Evolutionary conservation across 2,329 filamentous ascomycete species (phyloP).

Genomic region (Ploettnerulaceae sp.): DNA sequence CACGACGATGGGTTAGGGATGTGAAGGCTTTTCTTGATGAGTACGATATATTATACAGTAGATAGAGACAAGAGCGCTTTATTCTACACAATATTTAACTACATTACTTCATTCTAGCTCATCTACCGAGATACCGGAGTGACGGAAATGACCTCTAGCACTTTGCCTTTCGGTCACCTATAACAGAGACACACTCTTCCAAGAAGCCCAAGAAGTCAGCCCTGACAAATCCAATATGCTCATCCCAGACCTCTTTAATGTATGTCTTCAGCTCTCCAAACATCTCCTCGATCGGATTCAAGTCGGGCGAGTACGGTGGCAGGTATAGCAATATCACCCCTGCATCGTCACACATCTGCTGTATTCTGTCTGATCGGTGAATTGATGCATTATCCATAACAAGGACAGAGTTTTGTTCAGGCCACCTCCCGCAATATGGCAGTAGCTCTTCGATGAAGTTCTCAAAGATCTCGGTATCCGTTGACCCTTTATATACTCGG

Average conservation of each 20-base stretch:
- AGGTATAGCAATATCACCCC: slow-evolving; percentile 25
- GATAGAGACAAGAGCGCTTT: slow-evolving; percentile 3
- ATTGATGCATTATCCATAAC: slow-evolving; percentile 37
- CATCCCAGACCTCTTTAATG: slow-evolving; percentile 25
- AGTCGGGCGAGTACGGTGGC: slow-evolving; percentile 22
- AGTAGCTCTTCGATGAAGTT: slow-evolving; percentile 35
- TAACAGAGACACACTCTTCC: slow-evolving; percentile 23
- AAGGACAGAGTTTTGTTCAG: slow-evolving; percentile 35
- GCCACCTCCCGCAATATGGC: slow-evolving; percentile 32
- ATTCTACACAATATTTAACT: slow-evolving; percentile 1
- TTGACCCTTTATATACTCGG: slow-evolving; percentile 31
- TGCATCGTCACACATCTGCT: slow-evolving; percentile 28
- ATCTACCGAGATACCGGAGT: slow-evolving; percentile 18
- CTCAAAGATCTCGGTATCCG: slow-evolving; percentile 30
- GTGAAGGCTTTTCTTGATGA: no score
- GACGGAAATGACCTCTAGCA: slow-evolving; percentile 25
- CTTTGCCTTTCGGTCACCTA: slow-evolving; percentile 20
- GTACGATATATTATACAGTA: slow-evolving; percentile 19
- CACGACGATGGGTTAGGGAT: slow-evolving; percentile 33
- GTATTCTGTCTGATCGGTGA: slow-evolving; percentile 30
- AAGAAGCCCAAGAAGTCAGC: slow-evolving; percentile 24
- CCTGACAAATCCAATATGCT: slow-evolving; percentile 11
- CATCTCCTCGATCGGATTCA: slow-evolving; percentile 29
- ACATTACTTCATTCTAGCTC: slow-evolving; percentile 13
- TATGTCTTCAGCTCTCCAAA: slow-evolving; percentile 28